Percentiles rank a stretch among this genome's conserved stretches.
phyloP scores from a whole-genome alignment of 108 stramenopile genomes.

The Cyclotella choctawhatcheeana region DNA sequence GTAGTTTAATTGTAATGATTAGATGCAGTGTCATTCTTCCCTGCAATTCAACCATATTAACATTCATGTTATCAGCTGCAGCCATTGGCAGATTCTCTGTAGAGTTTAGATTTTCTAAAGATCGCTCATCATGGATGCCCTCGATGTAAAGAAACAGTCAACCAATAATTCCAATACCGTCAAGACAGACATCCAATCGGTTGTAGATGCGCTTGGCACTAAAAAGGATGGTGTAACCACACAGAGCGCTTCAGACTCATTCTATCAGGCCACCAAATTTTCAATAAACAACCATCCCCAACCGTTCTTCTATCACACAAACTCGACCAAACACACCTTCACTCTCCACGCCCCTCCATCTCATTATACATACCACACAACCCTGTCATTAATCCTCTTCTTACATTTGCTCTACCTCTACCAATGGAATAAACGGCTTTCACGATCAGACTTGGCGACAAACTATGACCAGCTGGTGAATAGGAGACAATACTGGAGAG shows the following conservation, averaged over 20 bases:
- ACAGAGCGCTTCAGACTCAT: no score
- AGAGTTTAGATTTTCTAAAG: no score
- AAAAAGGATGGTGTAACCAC: neutral
- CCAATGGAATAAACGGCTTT: conserved; percentile 52
- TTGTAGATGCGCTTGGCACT: neutral
- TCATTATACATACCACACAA: conserved; percentile 29
- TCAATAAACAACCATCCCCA: conserved; percentile 5
- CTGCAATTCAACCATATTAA: no score
- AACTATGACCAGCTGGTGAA: conserved; percentile 55
- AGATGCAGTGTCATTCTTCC: no score
- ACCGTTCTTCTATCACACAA: conserved; percentile 45
- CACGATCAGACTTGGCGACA: conserved; percentile 42
- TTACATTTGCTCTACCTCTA: conserved; percentile 55
- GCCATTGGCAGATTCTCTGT: no score
- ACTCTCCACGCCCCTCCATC: conserved; percentile 17
- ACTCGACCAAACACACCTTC: conserved; percentile 22
- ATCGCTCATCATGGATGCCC: no score
- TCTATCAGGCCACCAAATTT: neutral
- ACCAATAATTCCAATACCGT: neutral
- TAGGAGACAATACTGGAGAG: conserved; percentile 52
- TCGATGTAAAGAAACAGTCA: no score
- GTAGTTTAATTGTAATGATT: no score
- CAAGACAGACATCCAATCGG: conserved; percentile 4
- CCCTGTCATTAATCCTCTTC: conserved; percentile 41
- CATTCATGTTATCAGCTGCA: no score